Conservation (phyloP, 176 grass and related monocot genomes). For the Poa pratensis region DNA sequence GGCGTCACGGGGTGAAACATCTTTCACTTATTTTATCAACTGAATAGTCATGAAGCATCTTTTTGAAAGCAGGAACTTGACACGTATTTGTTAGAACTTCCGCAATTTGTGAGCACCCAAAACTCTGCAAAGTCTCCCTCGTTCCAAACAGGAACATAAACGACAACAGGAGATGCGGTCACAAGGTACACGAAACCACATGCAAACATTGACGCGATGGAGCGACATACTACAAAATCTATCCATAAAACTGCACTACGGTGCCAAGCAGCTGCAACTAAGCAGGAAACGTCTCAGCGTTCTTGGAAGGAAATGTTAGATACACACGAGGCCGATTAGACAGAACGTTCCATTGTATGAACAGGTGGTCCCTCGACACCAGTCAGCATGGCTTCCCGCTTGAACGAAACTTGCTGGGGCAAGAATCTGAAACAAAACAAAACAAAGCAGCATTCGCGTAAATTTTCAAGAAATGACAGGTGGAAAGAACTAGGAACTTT, state of each 20-base stretch:
- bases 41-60: too few species aligned
- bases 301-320: neutral
- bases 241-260: neutral
- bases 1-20: too few species aligned
- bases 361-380: conserved; percentile 5
- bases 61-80: too few species aligned
- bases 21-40: too few species aligned
- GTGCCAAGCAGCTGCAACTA: neutral
- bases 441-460: conserved; percentile 9
- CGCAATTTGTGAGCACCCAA: too few species aligned
- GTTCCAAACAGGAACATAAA: neutral
- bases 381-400: conserved; percentile 17
- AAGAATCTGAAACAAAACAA: conserved; percentile 11
- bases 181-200: neutral
- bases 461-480: conserved; percentile 9
- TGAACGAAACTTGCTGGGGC: conserved; percentile 4
- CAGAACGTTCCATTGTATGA: neutral
- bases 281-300: neutral
- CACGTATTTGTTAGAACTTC: too few species aligned
- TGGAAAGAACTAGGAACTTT: conserved; percentile 13
- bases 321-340: neutral
- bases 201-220: neutral
- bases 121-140: neutral
- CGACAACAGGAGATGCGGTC: neutral
- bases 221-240: neutral